Evolutionary conservation across 106 monocot species (phyloP).

Genomic region (Triglochin maritima): DNA sequence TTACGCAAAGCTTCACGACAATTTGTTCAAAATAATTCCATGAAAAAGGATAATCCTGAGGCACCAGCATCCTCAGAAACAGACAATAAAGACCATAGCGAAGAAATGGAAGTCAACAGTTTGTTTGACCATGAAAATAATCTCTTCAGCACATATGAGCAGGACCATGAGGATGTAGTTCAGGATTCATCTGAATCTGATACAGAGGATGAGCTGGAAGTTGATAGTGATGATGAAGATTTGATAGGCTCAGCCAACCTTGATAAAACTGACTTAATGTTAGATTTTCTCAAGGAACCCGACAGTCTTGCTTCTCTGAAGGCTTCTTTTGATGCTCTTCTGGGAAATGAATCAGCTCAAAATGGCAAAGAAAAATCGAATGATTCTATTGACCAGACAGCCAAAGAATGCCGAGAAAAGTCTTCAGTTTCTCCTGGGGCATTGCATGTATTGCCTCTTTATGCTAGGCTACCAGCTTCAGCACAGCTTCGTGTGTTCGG

Average conservation of each 20-base stretch:
- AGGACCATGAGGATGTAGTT: slow-evolving; percentile 27
- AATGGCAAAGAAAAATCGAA: slow-evolving; percentile 9
- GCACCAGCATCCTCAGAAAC: slow-evolving; percentile 7
- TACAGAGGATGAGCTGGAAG: slow-evolving; percentile 33
- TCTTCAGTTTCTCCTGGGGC: slow-evolving; percentile 12
- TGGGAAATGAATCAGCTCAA: slow-evolving; percentile 14
- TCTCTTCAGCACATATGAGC: slow-evolving; percentile 40
- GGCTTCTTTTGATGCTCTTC: slow-evolving; percentile 66
- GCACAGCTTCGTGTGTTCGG: slow-evolving; percentile 75
- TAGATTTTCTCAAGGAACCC: slow-evolving; percentile 42
- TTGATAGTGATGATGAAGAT: slow-evolving; percentile 39
- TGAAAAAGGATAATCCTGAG: slow-evolving; percentile 10
- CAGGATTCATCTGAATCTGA: slow-evolving; percentile 46
- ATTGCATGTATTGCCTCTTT: slow-evolving; percentile 74
- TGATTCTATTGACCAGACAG: slow-evolving; percentile 5
- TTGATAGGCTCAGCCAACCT: slow-evolving; percentile 3
- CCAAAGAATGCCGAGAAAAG: slow-evolving; percentile 8
- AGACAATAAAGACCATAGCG: slow-evolving; percentile 34
- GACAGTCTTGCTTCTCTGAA: slow-evolving; percentile 56
- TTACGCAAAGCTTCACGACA: slow-evolving; percentile 39
- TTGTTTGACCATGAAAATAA: slow-evolving; percentile 26
- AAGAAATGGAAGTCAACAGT: slow-evolving; percentile 37
- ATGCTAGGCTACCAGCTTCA: slow-evolving; percentile 86
- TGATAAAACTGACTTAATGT: slow-evolving; percentile 20
- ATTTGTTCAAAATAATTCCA: slow-evolving; percentile 11